Percentiles rank a stretch among this genome's conserved stretches.
Evolutionary conservation across 805 yeast genomes (phyloP).

Genomic region (Yamadazyma kitorensis): DNA sequence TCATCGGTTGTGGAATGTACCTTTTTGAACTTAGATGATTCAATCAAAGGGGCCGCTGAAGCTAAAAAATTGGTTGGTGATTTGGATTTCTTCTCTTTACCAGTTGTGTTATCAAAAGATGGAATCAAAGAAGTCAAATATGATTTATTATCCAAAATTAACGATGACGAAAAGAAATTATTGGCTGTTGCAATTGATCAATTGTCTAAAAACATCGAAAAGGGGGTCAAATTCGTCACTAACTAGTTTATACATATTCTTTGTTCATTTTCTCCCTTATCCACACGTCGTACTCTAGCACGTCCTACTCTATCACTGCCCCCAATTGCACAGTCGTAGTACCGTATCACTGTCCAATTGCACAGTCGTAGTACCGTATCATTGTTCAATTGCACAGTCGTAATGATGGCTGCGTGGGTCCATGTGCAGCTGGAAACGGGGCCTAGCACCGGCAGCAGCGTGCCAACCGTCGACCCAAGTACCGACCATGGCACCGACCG

Average conservation of each 20-base stretch:
- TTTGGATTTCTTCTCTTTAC: slow-evolving; percentile 60
- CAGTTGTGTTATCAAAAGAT: slow-evolving; percentile 50
- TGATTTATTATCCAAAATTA: slow-evolving; percentile 47
- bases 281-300: no score
- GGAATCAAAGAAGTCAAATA: slow-evolving; percentile 60
- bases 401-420: no score
- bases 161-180: slow-evolving; percentile 53
- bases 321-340: background rate
- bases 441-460: no score
- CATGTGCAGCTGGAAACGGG: no score
- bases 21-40: slow-evolving; percentile 48
- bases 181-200: slow-evolving; percentile 53
- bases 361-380: no score
- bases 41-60: slow-evolving; percentile 51
- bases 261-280: background rate
- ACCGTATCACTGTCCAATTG: background rate
- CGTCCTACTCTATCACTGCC: background rate
- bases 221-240: slow-evolving; percentile 52
- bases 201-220: slow-evolving; percentile 52
- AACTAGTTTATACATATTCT: slow-evolving; percentile 4
- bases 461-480: no score
- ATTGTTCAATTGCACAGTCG: no score
- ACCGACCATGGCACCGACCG: no score
- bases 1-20: slow-evolving; percentile 45
- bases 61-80: slow-evolving; percentile 43